These are phyloP conservation scores for Saprolegnia parasitica DNA, from an alignment of 352 stramenopile genomes.

Conservation along the genomic window DNA sequence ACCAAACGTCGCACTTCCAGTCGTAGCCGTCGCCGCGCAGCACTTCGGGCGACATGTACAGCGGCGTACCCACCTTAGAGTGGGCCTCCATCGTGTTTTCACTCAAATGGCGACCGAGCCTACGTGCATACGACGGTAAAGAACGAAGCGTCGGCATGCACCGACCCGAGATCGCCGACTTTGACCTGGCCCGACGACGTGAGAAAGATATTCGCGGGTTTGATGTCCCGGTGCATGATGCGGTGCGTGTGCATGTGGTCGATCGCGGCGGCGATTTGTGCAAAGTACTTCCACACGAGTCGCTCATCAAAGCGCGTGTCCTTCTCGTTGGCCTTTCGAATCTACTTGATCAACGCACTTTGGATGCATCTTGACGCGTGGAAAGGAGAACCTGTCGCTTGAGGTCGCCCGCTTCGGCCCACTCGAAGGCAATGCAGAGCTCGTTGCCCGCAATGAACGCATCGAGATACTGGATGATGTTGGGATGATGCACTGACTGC, in stretches of 20 bases:
- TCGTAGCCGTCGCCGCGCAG: constrained; percentile 91
- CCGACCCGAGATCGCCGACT: constrained; percentile 73
- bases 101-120: constrained; percentile 65
- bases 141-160: too few species aligned
- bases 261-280: constrained; percentile 82
- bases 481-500: constrained; percentile 82
- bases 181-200: constrained; percentile 88
- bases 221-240: constrained; percentile 94
- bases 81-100: constrained; percentile 78
- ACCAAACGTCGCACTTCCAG: constrained; percentile 95
- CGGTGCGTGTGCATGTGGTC: constrained; percentile 81
- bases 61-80: constrained; percentile 90
- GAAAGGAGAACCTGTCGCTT: constrained; percentile 68
- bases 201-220: constrained; percentile 93
- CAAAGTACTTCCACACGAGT: constrained; percentile 93
- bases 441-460: constrained; percentile 85
- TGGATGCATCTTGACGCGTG: not conserved
- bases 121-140: too few species aligned
- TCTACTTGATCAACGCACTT: constrained; percentile 35
- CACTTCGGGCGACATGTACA: constrained; percentile 95
- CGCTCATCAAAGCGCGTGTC: constrained; percentile 83
- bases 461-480: constrained; percentile 92
- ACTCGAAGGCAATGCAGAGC: constrained; percentile 93
- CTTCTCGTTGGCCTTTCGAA: constrained; percentile 86
- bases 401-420: constrained; percentile 89